Conservation (phyloP, 2,329 filamentous ascomycete genomes). For the Stagonosporopsis tanaceti region DNA sequence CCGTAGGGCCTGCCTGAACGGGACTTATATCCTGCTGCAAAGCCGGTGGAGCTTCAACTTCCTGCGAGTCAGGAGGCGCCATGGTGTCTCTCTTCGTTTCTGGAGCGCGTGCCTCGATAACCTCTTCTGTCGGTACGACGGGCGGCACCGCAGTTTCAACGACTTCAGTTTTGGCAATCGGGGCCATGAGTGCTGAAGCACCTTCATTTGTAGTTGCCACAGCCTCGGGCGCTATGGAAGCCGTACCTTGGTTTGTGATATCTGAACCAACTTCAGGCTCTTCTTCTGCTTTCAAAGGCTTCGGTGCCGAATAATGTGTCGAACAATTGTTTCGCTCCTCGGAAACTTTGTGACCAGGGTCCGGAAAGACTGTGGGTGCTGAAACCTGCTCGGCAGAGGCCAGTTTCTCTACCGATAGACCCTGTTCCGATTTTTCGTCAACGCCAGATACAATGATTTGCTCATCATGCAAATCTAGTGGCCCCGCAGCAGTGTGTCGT, state of each 20-base stretch:
- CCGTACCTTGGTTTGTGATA: constrained; percentile 15
- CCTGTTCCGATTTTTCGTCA: not conserved
- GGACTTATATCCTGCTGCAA: not conserved
- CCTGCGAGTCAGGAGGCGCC: not conserved
- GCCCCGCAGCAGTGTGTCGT: not conserved
- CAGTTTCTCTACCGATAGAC: not conserved
- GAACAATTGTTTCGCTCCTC: constrained; percentile 33
- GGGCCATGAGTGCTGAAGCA: not conserved
- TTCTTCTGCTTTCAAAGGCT: constrained; percentile 18
- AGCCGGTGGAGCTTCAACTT: not conserved
- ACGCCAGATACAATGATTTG: not conserved
- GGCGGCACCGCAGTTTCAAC: not conserved
- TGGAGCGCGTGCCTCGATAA: not conserved
- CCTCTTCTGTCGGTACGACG: constrained; percentile 1
- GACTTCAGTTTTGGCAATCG: not conserved
- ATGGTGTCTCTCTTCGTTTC: not conserved
- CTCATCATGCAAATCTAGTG: not conserved
- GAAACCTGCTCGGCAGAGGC: not conserved
- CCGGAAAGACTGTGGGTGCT: not conserved
- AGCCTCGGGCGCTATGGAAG: not conserved
- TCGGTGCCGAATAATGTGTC: constrained; percentile 35
- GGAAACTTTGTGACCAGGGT: constrained; percentile 15
- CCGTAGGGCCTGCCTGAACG: not conserved
- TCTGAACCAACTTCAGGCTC: not conserved
- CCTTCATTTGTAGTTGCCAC: not conserved